Conservation (phyloP, 2,329 filamentous ascomycete species). For the Exophiala dermatitidis region DNA sequence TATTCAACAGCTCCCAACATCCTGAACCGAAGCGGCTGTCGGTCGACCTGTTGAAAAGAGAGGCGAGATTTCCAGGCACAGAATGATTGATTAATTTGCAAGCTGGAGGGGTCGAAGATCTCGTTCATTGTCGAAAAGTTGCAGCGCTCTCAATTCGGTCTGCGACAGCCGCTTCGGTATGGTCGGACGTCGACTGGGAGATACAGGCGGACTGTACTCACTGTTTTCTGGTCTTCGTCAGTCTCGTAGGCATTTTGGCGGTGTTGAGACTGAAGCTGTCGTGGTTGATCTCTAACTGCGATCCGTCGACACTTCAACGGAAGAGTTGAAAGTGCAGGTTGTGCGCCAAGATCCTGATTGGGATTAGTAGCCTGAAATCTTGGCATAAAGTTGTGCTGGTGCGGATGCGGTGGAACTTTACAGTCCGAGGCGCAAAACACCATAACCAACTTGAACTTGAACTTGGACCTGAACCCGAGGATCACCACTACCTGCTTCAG, state of each 20-base stretch:
- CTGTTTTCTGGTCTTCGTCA: conserved; percentile 46
- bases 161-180: conserved; percentile 14
- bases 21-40: neutral
- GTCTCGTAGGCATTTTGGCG: conserved; percentile 47
- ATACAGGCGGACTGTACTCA: conserved; percentile 29
- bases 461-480: no score
- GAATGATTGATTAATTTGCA: neutral
- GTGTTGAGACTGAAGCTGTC: conserved; percentile 24
- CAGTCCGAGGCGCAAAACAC: neutral
- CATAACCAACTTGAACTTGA: neutral
- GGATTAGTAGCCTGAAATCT: conserved; percentile 4
- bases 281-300: neutral
- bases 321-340: conserved; percentile 2
- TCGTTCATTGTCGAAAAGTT: neutral
- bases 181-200: neutral
- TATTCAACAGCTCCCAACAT: neutral
- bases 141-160: conserved; percentile 11
- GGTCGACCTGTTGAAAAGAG: neutral
- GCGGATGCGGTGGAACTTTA: neutral
- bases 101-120: neutral
- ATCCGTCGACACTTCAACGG: neutral
- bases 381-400: neutral
- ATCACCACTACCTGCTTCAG: no score
- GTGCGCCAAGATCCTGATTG: conserved; percentile 2
- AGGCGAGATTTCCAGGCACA: neutral